These are phyloP conservation scores for Pogostemon cablin DNA, from an alignment of 257 asterid genomes.

Conservation along the genomic window DNA sequence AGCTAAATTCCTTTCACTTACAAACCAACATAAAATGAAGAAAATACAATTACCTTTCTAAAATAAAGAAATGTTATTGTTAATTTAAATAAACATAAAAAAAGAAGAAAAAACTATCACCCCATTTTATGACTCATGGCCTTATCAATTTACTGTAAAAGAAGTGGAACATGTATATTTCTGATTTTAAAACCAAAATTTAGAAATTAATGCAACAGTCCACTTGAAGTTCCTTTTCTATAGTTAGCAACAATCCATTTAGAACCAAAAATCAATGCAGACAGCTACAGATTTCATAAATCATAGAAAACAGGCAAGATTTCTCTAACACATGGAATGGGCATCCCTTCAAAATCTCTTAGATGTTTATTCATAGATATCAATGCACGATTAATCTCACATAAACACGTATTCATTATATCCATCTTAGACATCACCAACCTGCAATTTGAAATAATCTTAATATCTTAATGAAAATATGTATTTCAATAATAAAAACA, in stretches of 20 bases:
- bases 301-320: not conserved
- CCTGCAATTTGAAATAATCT: too few relatives aligned
- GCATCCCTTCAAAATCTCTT: too few relatives aligned
- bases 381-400: too few relatives aligned
- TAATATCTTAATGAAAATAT: too few relatives aligned
- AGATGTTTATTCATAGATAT: too few relatives aligned
- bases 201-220: too few relatives aligned
- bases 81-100: not conserved
- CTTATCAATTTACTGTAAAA: conserved; percentile 9
- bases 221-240: conserved; percentile 4
- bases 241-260: not conserved
- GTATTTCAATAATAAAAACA: too few relatives aligned
- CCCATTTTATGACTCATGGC: not conserved
- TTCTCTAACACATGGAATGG: not conserved
- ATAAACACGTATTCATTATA: too few relatives aligned
- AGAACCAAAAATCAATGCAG: not conserved
- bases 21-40: too few relatives aligned
- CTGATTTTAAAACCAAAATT: not conserved
- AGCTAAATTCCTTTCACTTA: too few relatives aligned
- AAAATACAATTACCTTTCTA: too few relatives aligned
- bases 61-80: not conserved
- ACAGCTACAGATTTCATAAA: not conserved
- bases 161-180: not conserved
- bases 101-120: not conserved
- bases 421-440: too few relatives aligned